Conservation (phyloP, 768 basidiomycete species). For the Suillus fuscotomentosus region DNA sequence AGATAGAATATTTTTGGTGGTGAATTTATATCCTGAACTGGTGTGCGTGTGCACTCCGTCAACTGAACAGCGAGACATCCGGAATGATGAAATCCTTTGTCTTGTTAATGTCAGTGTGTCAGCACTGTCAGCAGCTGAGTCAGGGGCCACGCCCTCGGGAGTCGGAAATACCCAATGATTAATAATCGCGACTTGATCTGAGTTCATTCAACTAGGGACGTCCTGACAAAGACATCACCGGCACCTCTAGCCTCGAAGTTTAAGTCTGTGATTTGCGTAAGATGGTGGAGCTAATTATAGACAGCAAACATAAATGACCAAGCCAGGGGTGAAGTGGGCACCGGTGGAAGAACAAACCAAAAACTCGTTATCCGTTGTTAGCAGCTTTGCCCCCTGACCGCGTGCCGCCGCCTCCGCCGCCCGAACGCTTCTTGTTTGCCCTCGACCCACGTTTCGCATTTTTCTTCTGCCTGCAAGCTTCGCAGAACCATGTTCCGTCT, state of each 20-base stretch:
- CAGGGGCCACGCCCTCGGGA: too few relatives aligned
- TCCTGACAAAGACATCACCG: background rate
- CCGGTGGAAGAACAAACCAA: background rate
- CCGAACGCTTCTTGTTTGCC: constrained; percentile 53
- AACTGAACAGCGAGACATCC: background rate
- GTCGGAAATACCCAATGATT: background rate
- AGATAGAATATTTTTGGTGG: too few relatives aligned
- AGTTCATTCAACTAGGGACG: background rate
- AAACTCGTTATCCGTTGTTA: constrained; percentile 25
- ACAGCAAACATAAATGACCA: background rate
- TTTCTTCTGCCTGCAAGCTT: constrained; percentile 57
- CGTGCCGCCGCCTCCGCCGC: constrained; percentile 16
- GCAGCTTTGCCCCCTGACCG: constrained; percentile 30
- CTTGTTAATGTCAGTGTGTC: background rate
- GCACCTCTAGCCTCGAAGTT: background rate
- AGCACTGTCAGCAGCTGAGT: background rate
- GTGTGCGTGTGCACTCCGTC: background rate
- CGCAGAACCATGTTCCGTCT: constrained; percentile 76
- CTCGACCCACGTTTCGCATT: constrained; percentile 47
- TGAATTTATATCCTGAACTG: too few relatives aligned
- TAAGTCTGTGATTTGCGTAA: background rate
- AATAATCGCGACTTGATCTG: background rate
- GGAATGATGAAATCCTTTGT: background rate
- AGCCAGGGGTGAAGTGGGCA: background rate
- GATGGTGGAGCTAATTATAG: background rate